Conservation (phyloP, 2,329 filamentous ascomycete genomes). For the Beauveria brongniartii region DNA sequence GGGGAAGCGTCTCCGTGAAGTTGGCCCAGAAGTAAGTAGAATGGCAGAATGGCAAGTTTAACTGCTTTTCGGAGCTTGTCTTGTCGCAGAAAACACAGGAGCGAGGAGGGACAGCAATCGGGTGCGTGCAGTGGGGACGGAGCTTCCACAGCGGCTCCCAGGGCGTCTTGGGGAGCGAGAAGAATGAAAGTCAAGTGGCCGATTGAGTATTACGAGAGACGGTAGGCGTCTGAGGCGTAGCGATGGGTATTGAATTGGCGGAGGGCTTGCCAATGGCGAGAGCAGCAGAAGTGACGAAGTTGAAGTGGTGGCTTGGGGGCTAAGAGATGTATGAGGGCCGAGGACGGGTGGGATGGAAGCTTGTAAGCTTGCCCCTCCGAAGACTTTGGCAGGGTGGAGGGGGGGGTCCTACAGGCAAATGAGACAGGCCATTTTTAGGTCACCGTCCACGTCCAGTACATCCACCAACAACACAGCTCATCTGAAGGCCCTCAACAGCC, state of each 20-base stretch:
- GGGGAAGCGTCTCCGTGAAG: background rate
- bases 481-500: too few relatives aligned
- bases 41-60: background rate
- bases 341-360: conserved; percentile 2
- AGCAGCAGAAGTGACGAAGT: conserved; percentile 1
- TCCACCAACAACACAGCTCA: too few relatives aligned
- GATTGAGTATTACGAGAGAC: conserved; percentile 2
- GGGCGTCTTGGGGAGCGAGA: background rate
- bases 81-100: background rate
- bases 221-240: background rate
- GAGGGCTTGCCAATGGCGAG: background rate
- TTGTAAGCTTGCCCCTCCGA: conserved; percentile 1
- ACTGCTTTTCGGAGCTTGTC: background rate
- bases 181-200: background rate
- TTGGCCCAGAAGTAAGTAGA: background rate
- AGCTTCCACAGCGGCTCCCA: background rate
- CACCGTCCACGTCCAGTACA: background rate
- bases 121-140: background rate
- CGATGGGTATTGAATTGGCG: background rate
- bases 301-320: conserved; percentile 5
- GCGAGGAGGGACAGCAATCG: conserved; percentile 2
- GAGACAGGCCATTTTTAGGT: background rate
- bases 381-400: background rate
- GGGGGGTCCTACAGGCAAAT: background rate
- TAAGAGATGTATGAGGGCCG: background rate